These are phyloP conservation scores for Rhodotorula sp. DNA, from an alignment of 1,284 basidiomycete genomes.

Conservation along the genomic window DNA sequence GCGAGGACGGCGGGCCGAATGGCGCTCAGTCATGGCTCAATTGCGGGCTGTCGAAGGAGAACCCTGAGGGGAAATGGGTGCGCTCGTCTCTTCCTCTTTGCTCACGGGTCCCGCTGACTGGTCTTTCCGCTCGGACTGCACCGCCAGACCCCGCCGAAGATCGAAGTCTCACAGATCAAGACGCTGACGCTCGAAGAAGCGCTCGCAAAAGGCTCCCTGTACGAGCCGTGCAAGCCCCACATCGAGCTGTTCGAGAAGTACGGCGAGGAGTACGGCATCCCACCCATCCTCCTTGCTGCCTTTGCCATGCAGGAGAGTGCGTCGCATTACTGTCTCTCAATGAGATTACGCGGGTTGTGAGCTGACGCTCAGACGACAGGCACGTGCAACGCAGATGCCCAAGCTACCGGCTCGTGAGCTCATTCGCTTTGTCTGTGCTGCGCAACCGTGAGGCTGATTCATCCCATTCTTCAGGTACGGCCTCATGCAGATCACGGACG, in stretches of 20 bases:
- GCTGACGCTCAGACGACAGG: neutral
- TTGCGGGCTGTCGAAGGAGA: conserved; percentile 56
- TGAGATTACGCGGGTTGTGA: no score
- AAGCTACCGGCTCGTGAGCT: no score
- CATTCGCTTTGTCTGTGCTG: no score
- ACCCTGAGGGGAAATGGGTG: conserved; percentile 19
- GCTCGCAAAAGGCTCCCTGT: conserved; percentile 55
- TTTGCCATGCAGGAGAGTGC: conserved; percentile 80
- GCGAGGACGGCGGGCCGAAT: conserved; percentile 62
- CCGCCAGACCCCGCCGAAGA: conserved; percentile 28
- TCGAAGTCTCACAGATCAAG: conserved; percentile 54
- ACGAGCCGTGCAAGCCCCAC: conserved; percentile 64
- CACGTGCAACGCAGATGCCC: conserved; percentile 64
- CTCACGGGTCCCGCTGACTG: conserved; percentile 24
- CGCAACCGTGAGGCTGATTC: no score
- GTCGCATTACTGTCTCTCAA: neutral
- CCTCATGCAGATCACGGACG: conserved; percentile 40
- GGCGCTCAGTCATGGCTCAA: conserved; percentile 74
- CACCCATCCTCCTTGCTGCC: conserved; percentile 71
- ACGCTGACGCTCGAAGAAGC: conserved; percentile 61
- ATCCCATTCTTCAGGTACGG: conserved; percentile 8
- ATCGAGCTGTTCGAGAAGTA: conserved; percentile 65
- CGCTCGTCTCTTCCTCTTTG: neutral
- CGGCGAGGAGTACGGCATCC: conserved; percentile 56
- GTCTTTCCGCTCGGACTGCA: no score